Conservation (phyloP, 805 yeast species). For the Barnettozyma wickerhamii region DNA sequence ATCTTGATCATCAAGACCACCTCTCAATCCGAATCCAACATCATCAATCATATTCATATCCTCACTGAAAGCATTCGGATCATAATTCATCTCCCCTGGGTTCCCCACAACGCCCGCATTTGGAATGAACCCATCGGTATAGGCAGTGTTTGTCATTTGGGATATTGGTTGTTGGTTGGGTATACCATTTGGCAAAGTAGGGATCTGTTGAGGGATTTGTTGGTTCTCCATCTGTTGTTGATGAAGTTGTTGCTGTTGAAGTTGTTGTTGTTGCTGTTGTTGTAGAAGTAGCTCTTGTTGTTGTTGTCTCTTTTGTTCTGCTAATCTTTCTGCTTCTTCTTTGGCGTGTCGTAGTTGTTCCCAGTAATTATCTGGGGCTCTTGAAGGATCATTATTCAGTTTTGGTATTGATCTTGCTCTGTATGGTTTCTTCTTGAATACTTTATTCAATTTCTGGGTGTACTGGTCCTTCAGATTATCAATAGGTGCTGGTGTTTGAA, state of each 20-base stretch:
- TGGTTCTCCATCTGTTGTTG: background rate
- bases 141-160: conserved; percentile 1
- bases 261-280: conserved; percentile 1
- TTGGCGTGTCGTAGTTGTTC: conserved; percentile 16
- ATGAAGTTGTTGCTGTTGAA: conserved; percentile 1
- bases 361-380: conserved; percentile 26
- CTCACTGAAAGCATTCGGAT: conserved; percentile 11
- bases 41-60: conserved; percentile 30
- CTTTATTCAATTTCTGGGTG: conserved; percentile 6
- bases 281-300: conserved; percentile 6
- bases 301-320: conserved; percentile 7
- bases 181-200: background rate
- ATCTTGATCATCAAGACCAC: conserved; percentile 30
- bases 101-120: background rate
- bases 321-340: conserved; percentile 11
- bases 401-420: conserved; percentile 11
- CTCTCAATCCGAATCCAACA: conserved; percentile 28
- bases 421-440: conserved; percentile 4
- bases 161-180: background rate
- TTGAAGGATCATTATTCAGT: conserved; percentile 14
- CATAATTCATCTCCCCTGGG: conserved; percentile 10
- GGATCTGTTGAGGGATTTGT: background rate
- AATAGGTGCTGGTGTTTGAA: conserved; percentile 1
- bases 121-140: conserved; percentile 5
- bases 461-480: conserved; percentile 8